Evolutionary conservation across 176 grass and related monocot genomes (phyloP).

Genomic region (Pharus latifolius): DNA sequence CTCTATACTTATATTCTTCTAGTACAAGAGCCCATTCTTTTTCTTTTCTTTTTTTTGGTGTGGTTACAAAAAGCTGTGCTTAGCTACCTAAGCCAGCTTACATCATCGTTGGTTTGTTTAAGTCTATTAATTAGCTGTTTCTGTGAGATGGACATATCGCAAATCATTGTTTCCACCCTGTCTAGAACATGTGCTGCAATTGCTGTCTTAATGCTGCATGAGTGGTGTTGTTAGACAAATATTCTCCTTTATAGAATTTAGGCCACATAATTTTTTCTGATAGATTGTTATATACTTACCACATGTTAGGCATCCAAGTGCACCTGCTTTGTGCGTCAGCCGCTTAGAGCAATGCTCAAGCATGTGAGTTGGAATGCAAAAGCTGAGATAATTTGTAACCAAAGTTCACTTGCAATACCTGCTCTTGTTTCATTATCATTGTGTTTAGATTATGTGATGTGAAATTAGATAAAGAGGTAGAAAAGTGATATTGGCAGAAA

Average conservation of each 20-base stretch:
- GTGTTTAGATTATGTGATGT: constrained; percentile 9
- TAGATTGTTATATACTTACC: constrained; percentile 25
- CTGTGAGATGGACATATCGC: constrained; percentile 33
- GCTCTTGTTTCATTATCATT: constrained; percentile 27
- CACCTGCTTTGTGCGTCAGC: constrained; percentile 42
- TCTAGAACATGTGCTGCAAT: constrained; percentile 52
- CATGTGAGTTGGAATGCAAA: constrained; percentile 30
- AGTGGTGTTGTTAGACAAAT: constrained; percentile 47
- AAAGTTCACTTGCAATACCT: constrained; percentile 11
- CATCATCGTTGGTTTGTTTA: constrained; percentile 40
- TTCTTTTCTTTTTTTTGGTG: constrained; percentile 5
- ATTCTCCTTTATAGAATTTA: constrained; percentile 33
- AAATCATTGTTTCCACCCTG: constrained; percentile 62
- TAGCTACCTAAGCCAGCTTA: constrained; percentile 41
- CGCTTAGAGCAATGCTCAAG: constrained; percentile 25
- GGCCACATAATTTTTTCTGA: constrained; percentile 23
- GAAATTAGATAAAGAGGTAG: background rate
- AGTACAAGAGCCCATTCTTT: constrained; percentile 1
- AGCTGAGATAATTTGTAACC: constrained; percentile 5
- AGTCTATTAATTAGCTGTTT: constrained; percentile 36
- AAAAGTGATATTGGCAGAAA: constrained; percentile 1
- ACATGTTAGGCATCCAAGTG: constrained; percentile 30
- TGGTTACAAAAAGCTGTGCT: background rate
- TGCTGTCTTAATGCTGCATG: constrained; percentile 44
- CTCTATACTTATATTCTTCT: constrained; percentile 31